Evolutionary conservation across 495 filamentous ascomycete species (phyloP), one percentile per base, ranked within the genome.

Genomic region (Hamigera avellanea): DNA sequence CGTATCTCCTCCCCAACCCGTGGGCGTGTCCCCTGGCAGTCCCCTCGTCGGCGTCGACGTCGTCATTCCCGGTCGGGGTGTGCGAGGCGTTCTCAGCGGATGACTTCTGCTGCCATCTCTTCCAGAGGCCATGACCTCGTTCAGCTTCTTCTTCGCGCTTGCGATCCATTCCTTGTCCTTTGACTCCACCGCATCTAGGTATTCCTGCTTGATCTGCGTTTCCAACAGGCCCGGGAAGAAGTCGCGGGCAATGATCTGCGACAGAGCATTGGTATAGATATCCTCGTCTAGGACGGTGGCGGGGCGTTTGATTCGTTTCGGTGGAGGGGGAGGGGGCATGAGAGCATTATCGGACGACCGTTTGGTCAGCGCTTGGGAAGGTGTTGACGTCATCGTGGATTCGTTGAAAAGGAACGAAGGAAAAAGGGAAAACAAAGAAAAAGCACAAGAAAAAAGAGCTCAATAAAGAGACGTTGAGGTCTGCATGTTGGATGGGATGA

Each of bases 181-280:
- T 4, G 85, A 91, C 9, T 91, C 86, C 7, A 95, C 59, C 0
- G 91, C 91, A 48, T 93, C 80, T 17, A 98, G 65, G 50, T 95
- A 95, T 45, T 98, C 91, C 47, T 88, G 78, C 49, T 94, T 86
- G 2, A 76, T 75, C 41, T 94, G 76, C 19, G 75, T 77, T 48
- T 96, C 88, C 1, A 88, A 66, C 0, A 98, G 69, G 2, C 88
- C 91, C 0, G 91, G 91, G 56, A 95, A 98, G 69, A 91, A 98
- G 61, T 98, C 93, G 26, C 93, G 83, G 19, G 84, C 83, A 36
- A 96, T 95, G 46, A 98, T 96, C 33, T 95, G 80, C 1, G 89
- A 93, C 17, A 98, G 63, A 7, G 83, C 83, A 37, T 83, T 76
- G 16, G 86, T 88, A 64, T 98, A 98, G 45, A 78, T 76, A 47